phyloP scores from a whole-genome alignment of 1,284 basidiomycete species.

The Salmacisia buchloeana region DNA sequence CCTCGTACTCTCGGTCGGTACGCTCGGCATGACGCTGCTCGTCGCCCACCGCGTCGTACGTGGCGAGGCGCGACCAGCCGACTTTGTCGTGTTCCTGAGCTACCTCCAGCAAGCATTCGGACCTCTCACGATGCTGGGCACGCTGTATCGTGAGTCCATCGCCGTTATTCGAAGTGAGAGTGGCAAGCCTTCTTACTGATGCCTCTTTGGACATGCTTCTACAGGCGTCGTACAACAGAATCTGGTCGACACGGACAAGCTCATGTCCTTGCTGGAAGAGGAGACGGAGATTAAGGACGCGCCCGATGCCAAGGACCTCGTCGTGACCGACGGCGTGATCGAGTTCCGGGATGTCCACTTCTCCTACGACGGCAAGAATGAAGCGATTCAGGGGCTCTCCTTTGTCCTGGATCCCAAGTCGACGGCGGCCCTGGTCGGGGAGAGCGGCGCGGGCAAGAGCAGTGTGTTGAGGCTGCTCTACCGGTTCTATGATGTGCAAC shows the following conservation, averaged over 20 bases:
- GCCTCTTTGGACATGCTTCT: constrained; percentile 32
- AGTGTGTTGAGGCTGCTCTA: constrained; percentile 77
- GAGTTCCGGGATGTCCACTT: constrained; percentile 61
- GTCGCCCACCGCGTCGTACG: constrained; percentile 32
- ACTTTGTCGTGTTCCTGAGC: constrained; percentile 73
- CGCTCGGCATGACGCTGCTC: constrained; percentile 31
- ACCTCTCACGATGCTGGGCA: constrained; percentile 39
- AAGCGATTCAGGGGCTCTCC: constrained; percentile 69
- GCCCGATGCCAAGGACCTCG: constrained; percentile 67
- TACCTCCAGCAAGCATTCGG: constrained; percentile 66
- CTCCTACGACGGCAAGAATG: constrained; percentile 66
- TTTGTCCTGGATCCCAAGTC: constrained; percentile 71
- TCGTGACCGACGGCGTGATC: constrained; percentile 68
- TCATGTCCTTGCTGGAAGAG: constrained; percentile 49
- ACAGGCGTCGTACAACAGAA: constrained; percentile 48
- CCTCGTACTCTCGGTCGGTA: constrained; percentile 40
- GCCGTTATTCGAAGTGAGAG: no score
- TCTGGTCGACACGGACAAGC: constrained; percentile 59
- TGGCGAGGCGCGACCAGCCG: constrained; percentile 50
- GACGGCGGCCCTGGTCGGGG: constrained; percentile 41
- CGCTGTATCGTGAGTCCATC: constrained; percentile 31
- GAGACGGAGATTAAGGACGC: constrained; percentile 71
- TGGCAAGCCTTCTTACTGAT: not conserved
- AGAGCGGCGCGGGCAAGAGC: constrained; percentile 73
- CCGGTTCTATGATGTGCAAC: constrained; percentile 74